A percentile compares a stretch with the other conserved stretches of the same genome.
Conservation (phyloP, 140 eudicot species). For the Eryngium alpinum region DNA sequence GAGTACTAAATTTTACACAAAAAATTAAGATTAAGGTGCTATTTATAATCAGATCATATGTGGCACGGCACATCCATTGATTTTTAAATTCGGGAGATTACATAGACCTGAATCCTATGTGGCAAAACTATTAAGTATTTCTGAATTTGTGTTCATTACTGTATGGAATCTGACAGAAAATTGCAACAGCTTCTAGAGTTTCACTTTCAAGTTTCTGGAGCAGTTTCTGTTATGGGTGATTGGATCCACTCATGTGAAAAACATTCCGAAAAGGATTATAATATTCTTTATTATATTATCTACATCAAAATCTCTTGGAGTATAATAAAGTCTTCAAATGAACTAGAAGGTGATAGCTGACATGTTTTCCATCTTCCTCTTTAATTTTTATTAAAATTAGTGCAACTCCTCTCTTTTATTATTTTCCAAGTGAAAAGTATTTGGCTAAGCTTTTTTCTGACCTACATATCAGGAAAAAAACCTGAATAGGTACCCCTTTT, state of each 20-base stretch:
- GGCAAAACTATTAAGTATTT: conserved; percentile 26
- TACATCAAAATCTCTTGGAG: not conserved
- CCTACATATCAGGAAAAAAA: too few species aligned
- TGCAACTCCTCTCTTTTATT: conserved; percentile 25
- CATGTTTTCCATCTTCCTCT: conserved; percentile 6
- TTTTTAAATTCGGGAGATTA: conserved; percentile 12
- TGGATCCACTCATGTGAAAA: conserved; percentile 43
- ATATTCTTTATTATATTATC: not conserved
- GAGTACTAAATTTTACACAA: conserved; percentile 21
- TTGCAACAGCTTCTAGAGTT: conserved; percentile 17
- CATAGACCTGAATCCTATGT: conserved; percentile 30
- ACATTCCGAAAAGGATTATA: conserved; percentile 7
- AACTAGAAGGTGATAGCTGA: conserved; percentile 18
- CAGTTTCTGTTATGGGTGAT: conserved; percentile 29
- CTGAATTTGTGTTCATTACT: conserved; percentile 21
- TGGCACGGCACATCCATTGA: conserved; percentile 29
- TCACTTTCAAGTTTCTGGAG: conserved; percentile 31
- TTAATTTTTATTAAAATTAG: not conserved
- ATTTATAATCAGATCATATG: conserved; percentile 32
- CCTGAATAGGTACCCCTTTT: too few species aligned
- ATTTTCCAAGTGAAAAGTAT: conserved; percentile 32
- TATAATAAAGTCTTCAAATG: not conserved
- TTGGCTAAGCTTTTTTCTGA: not conserved
- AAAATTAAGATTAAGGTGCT: conserved; percentile 16
- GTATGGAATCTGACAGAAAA: conserved; percentile 32